Percentiles rank a stretch among this genome's conserved stretches.
phyloP scores from a whole-genome alignment of 139 green algal species.

The Pedinophyceae sp. region DNA sequence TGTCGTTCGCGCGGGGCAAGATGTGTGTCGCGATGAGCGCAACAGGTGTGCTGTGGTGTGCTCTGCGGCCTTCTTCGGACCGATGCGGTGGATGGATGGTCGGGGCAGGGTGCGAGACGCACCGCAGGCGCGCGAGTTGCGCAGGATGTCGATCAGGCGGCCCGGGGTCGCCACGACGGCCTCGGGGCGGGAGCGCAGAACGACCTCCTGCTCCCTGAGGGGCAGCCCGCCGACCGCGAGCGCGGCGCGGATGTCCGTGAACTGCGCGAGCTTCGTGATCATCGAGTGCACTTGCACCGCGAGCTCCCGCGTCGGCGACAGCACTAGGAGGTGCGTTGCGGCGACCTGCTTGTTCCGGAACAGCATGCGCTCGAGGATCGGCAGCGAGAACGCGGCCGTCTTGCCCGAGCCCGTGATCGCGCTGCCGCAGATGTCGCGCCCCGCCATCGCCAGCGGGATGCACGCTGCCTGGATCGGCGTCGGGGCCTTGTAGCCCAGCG shows the following conservation, averaged over 20 bases:
- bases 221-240: slow-evolving; percentile 89
- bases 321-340: slow-evolving; percentile 57
- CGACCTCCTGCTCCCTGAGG: slow-evolving; percentile 49
- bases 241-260: slow-evolving; percentile 68
- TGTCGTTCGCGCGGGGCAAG: too few species aligned
- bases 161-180: slow-evolving; percentile 86
- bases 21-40: too few species aligned
- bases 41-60: too few species aligned
- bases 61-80: too few species aligned
- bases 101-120: too few species aligned
- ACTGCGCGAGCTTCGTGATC: slow-evolving; percentile 80
- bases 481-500: slow-evolving; percentile 61
- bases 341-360: slow-evolving; percentile 46
- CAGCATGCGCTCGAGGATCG: slow-evolving; percentile 83
- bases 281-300: slow-evolving; percentile 92
- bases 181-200: slow-evolving; percentile 54
- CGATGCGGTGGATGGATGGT: too few species aligned
- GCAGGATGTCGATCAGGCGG: slow-evolving; percentile 84
- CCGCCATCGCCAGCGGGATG: slow-evolving; percentile 77
- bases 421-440: slow-evolving; percentile 83
- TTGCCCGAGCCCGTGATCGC: slow-evolving; percentile 92
- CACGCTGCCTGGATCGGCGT: slow-evolving; percentile 58
- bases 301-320: slow-evolving; percentile 82
- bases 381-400: slow-evolving; percentile 89
- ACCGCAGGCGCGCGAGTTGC: slow-evolving; percentile 68